Conservation (phyloP, 306 rosid species). For the Fragaria nilgerrensis region DNA sequence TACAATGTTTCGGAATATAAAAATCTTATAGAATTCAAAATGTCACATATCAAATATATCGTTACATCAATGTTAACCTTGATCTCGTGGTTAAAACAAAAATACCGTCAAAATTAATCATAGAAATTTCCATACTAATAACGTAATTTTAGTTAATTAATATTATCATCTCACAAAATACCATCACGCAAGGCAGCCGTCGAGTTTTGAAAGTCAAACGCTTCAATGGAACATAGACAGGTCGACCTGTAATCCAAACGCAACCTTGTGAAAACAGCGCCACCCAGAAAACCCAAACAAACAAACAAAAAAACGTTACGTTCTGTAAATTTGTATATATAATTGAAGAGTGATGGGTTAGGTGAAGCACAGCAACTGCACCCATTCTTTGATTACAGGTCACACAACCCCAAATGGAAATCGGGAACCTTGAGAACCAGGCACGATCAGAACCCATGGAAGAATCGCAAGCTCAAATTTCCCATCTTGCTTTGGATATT, state of each 20-base stretch:
- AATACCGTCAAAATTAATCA: too few species aligned
- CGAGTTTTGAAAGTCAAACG: background rate
- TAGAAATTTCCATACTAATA: background rate
- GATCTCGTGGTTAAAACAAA: too few species aligned
- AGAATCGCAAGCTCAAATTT: conserved; percentile 34
- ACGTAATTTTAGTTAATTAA: too few species aligned
- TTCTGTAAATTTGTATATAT: background rate
- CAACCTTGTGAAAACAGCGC: background rate
- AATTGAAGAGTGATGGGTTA: background rate
- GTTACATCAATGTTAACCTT: too few species aligned
- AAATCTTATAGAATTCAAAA: too few species aligned
- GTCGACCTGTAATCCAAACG: background rate
- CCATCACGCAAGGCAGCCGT: too few species aligned
- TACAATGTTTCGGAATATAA: too few species aligned
- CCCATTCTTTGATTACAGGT: background rate
- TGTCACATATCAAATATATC: too few species aligned
- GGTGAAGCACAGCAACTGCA: conserved; percentile 6
- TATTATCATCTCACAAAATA: too few species aligned
- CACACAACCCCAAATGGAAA: conserved; percentile 46
- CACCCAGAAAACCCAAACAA: background rate
- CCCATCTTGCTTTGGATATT: conserved; percentile 85
- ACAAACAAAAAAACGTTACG: background rate
- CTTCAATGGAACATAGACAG: background rate
- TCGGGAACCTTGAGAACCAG: conserved; percentile 19
- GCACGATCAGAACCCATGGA: conserved; percentile 24